Evolutionary conservation across 257 asterid species (phyloP).

Genomic region (Solanum chilense): DNA sequence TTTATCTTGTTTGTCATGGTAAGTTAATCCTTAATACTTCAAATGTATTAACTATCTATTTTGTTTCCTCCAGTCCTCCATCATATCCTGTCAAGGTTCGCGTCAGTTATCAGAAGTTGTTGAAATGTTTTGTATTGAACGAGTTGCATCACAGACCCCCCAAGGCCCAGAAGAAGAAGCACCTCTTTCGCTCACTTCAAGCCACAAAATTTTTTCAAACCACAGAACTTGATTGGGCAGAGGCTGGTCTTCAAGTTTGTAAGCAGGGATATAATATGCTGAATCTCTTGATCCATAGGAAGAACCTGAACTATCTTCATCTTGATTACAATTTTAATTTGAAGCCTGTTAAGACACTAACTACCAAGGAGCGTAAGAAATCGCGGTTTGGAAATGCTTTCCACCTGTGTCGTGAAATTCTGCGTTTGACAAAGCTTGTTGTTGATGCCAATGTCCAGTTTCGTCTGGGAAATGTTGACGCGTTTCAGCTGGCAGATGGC

Average conservation of each 20-base stretch:
- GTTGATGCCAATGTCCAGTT: constrained; percentile 98
- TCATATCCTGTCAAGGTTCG: constrained; percentile 96
- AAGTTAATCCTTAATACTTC: not conserved
- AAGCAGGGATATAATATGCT: constrained; percentile 99
- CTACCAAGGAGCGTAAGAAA: constrained; percentile 94
- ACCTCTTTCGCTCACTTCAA: constrained; percentile 82
- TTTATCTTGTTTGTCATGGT: not conserved
- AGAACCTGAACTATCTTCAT: constrained; percentile 86
- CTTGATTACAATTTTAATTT: constrained; percentile 91
- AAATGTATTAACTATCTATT: not conserved
- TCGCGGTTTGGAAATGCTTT: constrained; percentile 98
- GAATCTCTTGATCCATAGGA: constrained; percentile 89
- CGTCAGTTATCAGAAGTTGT: constrained; percentile 89
- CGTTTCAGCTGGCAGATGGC: constrained; percentile 99
- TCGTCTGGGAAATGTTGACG: constrained; percentile 96
- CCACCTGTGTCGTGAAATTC: constrained; percentile 97
- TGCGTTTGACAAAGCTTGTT: constrained; percentile 92
- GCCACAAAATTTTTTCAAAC: constrained; percentile 97
- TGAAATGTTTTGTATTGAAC: constrained; percentile 93
- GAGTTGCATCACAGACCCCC: constrained; percentile 99
- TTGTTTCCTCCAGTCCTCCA: constrained; percentile 60
- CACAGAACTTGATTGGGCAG: constrained; percentile 99
- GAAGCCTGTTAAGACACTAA: constrained; percentile 98
- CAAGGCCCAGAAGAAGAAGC: constrained; percentile 97
- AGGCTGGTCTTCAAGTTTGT: constrained; percentile 97